Percentiles rank a stretch among this genome's conserved stretches.
phyloP scores from a whole-genome alignment of 163 green algal genomes.

The Smithsoniella earleae region DNA sequence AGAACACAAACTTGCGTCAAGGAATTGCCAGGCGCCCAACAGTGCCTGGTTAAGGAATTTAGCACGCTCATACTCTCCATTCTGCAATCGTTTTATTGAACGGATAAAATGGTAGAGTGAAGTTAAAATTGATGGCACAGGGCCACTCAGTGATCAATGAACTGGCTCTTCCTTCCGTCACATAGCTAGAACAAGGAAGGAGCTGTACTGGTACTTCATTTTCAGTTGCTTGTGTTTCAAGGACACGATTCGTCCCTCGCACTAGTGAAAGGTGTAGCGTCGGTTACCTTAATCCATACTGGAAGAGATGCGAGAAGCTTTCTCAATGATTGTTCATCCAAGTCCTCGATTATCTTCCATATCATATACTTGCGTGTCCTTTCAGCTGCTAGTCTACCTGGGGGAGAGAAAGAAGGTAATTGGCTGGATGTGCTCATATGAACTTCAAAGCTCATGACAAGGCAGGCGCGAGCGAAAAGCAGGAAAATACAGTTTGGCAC shows the following conservation, averaged over 20 bases:
- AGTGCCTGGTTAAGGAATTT: constrained; percentile 15
- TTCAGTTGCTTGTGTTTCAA: background rate
- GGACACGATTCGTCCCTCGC: background rate
- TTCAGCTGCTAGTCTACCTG: constrained; percentile 3
- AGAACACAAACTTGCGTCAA: constrained; percentile 3
- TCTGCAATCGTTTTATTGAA: too few relatives aligned
- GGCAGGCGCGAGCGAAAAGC: background rate
- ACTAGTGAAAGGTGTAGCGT: background rate
- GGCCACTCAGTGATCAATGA: too few relatives aligned
- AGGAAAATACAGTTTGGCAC: background rate
- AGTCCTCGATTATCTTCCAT: constrained; percentile 24
- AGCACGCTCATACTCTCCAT: constrained; percentile 20
- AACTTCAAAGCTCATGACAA: background rate
- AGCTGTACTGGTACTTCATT: background rate
- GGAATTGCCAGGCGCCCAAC: constrained; percentile 3
- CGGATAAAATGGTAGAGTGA: too few relatives aligned
- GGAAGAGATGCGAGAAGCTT: constrained; percentile 13
- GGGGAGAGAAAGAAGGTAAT: background rate
- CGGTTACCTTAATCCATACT: constrained; percentile 17
- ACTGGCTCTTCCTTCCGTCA: too few relatives aligned
- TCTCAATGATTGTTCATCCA: constrained; percentile 8
- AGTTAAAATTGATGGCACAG: too few relatives aligned
- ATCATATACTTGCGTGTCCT: background rate
- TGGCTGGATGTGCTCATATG: background rate
- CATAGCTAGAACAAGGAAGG: background rate